Conservation (phyloP, 768 basidiomycete genomes). For the Termitomyces heimii region DNA sequence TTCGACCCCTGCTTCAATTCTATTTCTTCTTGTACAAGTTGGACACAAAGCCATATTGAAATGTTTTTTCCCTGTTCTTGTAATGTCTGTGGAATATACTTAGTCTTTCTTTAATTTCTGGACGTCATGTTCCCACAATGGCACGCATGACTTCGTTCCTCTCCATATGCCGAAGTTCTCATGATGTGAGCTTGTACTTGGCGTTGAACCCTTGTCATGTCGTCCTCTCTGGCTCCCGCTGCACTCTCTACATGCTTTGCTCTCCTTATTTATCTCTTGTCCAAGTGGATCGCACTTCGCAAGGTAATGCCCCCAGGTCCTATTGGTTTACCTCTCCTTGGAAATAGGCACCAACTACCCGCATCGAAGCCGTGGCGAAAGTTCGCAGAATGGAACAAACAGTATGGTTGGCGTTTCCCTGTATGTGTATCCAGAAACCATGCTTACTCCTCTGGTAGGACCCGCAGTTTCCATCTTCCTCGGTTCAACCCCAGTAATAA, state of each 20-base stretch:
- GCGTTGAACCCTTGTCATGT: neutral
- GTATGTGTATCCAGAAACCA: neutral
- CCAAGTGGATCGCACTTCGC: slow-evolving; percentile 25
- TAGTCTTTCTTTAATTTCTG: neutral
- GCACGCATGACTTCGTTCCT: neutral
- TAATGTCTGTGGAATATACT: neutral
- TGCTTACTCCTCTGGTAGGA: slow-evolving; percentile 17
- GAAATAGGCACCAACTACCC: slow-evolving; percentile 41
- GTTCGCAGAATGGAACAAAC: slow-evolving; percentile 40
- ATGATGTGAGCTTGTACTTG: neutral
- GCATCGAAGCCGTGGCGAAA: slow-evolving; percentile 41
- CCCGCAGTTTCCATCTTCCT: slow-evolving; percentile 35
- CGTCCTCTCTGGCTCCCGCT: neutral
- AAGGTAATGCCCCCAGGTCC: slow-evolving; percentile 41
- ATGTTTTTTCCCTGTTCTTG: neutral
- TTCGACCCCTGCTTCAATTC: neutral
- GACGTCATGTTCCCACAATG: neutral
- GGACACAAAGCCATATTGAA: neutral
- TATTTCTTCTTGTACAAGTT: neutral
- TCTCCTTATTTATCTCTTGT: slow-evolving; percentile 14
- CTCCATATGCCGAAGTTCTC: neutral
- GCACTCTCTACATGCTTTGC: slow-evolving; percentile 7
- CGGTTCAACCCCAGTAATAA: slow-evolving; percentile 37
- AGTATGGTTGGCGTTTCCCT: slow-evolving; percentile 29
- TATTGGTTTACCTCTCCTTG: slow-evolving; percentile 35